Evolutionary conservation across 768 basidiomycete genomes (phyloP).

Genomic region (Boletus sensibilis): DNA sequence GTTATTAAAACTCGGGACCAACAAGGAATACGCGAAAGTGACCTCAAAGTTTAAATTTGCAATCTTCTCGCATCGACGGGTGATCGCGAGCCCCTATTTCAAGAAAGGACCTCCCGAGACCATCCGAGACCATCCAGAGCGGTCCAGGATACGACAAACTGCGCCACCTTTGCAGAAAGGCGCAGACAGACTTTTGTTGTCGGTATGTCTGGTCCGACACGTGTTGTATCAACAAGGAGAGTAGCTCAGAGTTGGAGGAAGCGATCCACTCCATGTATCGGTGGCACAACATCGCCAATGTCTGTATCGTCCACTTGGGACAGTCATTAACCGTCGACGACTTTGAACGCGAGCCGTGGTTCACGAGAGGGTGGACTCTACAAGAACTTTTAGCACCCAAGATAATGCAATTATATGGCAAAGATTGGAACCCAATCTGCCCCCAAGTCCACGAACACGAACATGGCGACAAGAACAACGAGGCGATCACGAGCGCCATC

Average conservation of each 20-base stretch:
- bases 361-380: slow-evolving; percentile 12
- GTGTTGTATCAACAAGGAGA: slow-evolving; percentile 10
- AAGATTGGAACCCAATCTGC: slow-evolving; percentile 11
- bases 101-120: neutral
- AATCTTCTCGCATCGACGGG: slow-evolving; percentile 11
- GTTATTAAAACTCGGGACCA: neutral
- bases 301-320: slow-evolving; percentile 18
- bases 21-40: slow-evolving; percentile 7
- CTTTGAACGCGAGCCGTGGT: slow-evolving; percentile 15
- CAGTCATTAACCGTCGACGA: slow-evolving; percentile 12
- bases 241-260: slow-evolving; percentile 12
- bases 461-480: slow-evolving; percentile 6
- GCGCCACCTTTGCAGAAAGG: slow-evolving; percentile 5
- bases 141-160: slow-evolving; percentile 9
- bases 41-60: slow-evolving; percentile 7
- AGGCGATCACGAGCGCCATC: neutral
- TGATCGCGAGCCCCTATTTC: slow-evolving; percentile 4
- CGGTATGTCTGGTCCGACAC: slow-evolving; percentile 15
- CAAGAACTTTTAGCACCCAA: slow-evolving; percentile 16
- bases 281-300: slow-evolving; percentile 17
- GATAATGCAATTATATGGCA: slow-evolving; percentile 10
- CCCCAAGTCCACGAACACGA: neutral
- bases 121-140: neutral
- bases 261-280: slow-evolving; percentile 14
- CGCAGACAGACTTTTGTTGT: slow-evolving; percentile 3